Evolutionary conservation across 164 flowering plant genomes (phyloP), one percentile per base, ranked within the genome.

Genomic region (Vitis amurensis): DNA sequence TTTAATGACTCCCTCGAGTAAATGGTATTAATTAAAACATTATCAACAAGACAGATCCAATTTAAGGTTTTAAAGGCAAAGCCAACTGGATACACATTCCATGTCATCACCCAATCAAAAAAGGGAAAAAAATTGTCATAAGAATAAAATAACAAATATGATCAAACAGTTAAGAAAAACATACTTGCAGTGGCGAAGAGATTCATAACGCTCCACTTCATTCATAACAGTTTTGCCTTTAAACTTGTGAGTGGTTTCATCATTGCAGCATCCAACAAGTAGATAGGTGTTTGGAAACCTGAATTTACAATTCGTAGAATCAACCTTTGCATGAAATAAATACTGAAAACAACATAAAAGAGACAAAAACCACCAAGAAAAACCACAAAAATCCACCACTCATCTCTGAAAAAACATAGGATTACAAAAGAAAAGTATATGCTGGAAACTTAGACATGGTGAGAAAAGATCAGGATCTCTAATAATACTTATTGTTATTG

Each of bases 181-280:
- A 48, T 66, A 91, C 98, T 81, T 94, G 98, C 98, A 94, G 68
- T 94, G 99, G 29, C 98, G 95, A 69, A 94, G 93, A 53, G 98
- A 92, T 80, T 92, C 98, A 56, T 91, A 92, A 5, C 97, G 92
- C 74, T 92, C 98, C 2, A 71, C 59, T 23, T 86, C 97, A 0
- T 80, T 95, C 98, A 92, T 92, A 55, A 94, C 99, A 19, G 99
- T 94, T 80, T 94, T 94, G 66, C 99, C 99, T 71, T 94, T 94
- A 70, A 55, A 94, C 75, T 74, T 83, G 75, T 88, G 96, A 6
- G 99, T 94, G 59, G 70, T 76, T 57, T 84, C 96, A 76, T 94
- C 99, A 62, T 73, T 94, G 83, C 99, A 92, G 78, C 97, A 92
- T 72, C 99, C 99, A 49, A 94, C 99, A 11, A 92, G 86, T 74